Evolutionary conservation across 116 monocot genomes (phyloP), one percentile per base, ranked within the genome.

Genomic region (Iris pallida): DNA sequence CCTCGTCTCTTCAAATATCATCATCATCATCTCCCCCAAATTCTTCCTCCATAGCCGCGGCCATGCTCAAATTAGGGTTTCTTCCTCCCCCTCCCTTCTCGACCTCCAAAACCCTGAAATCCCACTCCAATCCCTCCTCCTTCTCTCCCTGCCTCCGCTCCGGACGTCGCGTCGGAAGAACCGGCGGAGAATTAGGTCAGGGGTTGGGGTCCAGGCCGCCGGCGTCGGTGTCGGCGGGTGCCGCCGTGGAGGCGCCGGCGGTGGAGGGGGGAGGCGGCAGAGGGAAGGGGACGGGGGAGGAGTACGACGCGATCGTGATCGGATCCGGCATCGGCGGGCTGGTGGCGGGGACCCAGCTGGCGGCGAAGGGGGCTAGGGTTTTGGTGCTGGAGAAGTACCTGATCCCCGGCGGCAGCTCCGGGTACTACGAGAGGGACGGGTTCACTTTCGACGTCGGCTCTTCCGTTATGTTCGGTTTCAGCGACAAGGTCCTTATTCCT

Each of bases 391-490:
- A 97, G 90, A 97, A 97, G 83, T 97, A 97, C 55, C 64, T 97
- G 55, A 97, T 97, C 18, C 97, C 97, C 6, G 97, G 97, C 0
- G 97, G 97, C 6, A 97, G 97, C 78, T 92, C 97, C 5, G 97
- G 97, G 4, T 90, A 70, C 68, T 97, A 85, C 78, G 49, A 83
- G 76, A 78, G 97, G 68, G 83, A 92, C 5, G 97, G 97, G 8
- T 97, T 81, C 75, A 92, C 88, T 48, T 97, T 97, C 63, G 97
- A 97, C 68, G 97, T 97, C 7, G 97, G 97, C 4, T 97, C 97
- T 1, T 97, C 97, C 40, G 97, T 97, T 41, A 97, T 97, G 97
- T 97, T 97, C 73, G 97, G 97, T 1, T 97, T 97, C 69, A 81
- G 89, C 57, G 86, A 96, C 62, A 89, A 91, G 96, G 88, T 94